Base-by-base conservation (phyloP, 2,329 filamentous ascomycete genomes). In the Colletotrichum salicis region DNA sequence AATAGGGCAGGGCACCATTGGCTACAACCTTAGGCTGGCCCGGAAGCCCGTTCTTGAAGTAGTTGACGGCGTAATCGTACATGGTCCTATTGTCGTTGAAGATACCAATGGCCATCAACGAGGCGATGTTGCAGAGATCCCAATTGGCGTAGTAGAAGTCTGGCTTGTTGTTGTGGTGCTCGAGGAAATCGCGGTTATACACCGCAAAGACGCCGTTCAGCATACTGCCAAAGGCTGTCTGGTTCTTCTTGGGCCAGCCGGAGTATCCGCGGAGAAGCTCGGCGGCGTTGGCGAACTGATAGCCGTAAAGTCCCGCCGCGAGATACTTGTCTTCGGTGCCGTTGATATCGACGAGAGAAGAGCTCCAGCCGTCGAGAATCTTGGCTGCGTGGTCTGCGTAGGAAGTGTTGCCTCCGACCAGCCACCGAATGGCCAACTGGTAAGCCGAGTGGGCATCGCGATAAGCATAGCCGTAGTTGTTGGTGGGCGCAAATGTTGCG, bases 91-190 rank as follows among this genome's bases (percentile, higher is more conserved):
- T 83, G 55, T 84, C 81, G 0, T 77, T 77, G 12, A 83, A 76
- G 4, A 84, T 76, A 1, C 82, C 82, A 68, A 83, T 82, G 4
- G 82, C 77, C 7, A 81, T 72, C 10, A 80, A 72, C 1, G 79
- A 79, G 3, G 79, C 79, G 31, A 84, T 76, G 56, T 82, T 83
- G 73, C 78, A 81, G n/a, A 81, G 73, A 59, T 84, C 82, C 82
- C 82, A 41, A 15, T 41, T 41, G 37, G 37, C 37, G 15, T 41
- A 41, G 5, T 41, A 41, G 6, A 41, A 41, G 3, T 41, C 37
- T 15, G 37, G 37, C 19, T 41, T 41, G 15, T 41, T 41, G 37
- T 41, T 13, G 37, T 41, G 37, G 15, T 41, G 37, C 37, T 41
- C 37, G 37, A 41, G 37, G 37, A 41, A 41, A 15, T 41, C 37